These are phyloP conservation scores for Penicillium taxi DNA, from an alignment of 495 filamentous ascomycete species.

Conservation along the genomic window DNA sequence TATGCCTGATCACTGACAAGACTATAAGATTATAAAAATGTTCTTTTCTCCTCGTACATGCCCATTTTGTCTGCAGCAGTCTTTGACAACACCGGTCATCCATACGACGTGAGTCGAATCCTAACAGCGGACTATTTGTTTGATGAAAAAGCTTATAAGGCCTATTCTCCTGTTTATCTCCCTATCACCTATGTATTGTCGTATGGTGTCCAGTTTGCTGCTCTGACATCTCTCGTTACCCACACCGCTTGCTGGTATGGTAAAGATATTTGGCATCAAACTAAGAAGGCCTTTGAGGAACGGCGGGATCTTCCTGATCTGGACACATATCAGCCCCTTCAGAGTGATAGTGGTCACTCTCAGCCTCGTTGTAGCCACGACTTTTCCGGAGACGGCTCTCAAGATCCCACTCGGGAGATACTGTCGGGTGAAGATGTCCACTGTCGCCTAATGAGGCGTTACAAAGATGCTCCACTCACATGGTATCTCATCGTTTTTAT, in stretches of 20 bases:
- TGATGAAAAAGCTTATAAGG: conserved; percentile 62
- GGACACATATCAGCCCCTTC: conserved; percentile 19
- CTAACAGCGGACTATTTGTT: conserved; percentile 67
- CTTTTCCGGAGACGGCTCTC: conserved; percentile 9
- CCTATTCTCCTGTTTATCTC: conserved; percentile 73
- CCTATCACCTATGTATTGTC: conserved; percentile 77
- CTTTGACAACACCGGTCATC: conserved; percentile 72
- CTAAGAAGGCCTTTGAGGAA: conserved; percentile 21
- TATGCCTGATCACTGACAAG: conserved; percentile 2
- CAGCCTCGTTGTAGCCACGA: conserved; percentile 8
- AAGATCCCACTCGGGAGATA: conserved; percentile 12
- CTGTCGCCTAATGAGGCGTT: conserved; percentile 50
- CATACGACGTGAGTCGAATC: conserved; percentile 72
- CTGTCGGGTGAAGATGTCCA: conserved; percentile 49
- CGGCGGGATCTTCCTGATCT: conserved; percentile 13
- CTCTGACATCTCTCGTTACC: conserved; percentile 50
- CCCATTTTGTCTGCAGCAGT: conserved; percentile 63
- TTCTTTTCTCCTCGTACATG: conserved; percentile 71
- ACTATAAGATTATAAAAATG: conserved; percentile 59
- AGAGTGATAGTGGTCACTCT: conserved; percentile 2
- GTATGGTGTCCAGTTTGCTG: conserved; percentile 78
- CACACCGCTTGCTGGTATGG: conserved; percentile 23
- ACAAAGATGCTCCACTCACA: conserved; percentile 55
- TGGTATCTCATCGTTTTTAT: conserved; percentile 57
- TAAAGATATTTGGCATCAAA: conserved; percentile 25